Percentiles rank a stretch among this genome's conserved stretches.
These are phyloP conservation scores for Chrysopogon serrulatus DNA, from an alignment of 176 grass and related monocot genomes.

Conservation along the genomic window DNA sequence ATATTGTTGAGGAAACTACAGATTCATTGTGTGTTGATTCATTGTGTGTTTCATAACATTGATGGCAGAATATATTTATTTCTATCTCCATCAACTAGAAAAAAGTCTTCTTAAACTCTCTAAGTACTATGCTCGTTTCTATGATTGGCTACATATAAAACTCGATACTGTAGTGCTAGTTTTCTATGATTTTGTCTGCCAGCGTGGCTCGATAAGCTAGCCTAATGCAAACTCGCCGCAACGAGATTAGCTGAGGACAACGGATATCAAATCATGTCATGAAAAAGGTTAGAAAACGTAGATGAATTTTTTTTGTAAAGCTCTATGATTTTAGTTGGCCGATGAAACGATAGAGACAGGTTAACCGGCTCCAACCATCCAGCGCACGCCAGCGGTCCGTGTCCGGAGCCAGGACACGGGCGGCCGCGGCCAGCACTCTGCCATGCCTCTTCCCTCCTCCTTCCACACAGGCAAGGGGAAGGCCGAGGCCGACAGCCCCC, in stretches of 20 bases:
- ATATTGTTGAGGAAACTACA: no score
- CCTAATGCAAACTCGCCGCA: not conserved
- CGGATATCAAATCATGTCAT: not conserved
- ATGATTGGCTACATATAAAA: no score
- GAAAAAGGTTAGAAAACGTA: not conserved
- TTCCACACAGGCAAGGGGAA: not conserved
- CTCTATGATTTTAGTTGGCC: not conserved
- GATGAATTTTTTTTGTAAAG: not conserved
- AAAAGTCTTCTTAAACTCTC: no score
- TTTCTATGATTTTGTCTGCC: no score
- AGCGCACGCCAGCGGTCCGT: not conserved
- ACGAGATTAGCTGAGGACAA: not conserved
- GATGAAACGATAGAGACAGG: not conserved
- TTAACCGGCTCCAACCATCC: not conserved
- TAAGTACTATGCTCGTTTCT: no score
- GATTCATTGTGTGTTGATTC: no score
- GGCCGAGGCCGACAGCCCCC: not conserved
- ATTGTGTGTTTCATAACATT: no score
- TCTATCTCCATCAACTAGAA: no score
- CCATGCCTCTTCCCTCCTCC: not conserved
- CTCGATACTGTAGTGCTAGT: no score
- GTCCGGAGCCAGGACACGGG: not conserved
- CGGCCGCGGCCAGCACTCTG: not conserved
- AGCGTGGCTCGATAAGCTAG: not conserved
- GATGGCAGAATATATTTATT: no score